Base-by-base conservation (phyloP, 2,329 filamentous ascomycete genomes). In the Colletotrichum acutatum region DNA sequence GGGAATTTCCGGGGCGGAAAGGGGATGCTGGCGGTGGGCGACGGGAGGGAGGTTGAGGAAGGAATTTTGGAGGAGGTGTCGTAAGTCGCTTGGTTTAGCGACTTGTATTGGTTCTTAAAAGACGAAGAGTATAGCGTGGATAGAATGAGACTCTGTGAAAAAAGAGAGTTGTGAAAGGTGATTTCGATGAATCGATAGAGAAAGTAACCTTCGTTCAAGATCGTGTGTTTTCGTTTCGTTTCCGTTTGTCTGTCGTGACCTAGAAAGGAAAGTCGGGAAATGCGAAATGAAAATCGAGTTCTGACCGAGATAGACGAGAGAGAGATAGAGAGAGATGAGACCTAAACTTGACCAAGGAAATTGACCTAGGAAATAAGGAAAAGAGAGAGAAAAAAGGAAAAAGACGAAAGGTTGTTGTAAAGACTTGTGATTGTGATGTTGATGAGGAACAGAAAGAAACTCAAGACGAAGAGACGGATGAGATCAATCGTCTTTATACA, bases 1-100 rank as follows among this genome's bases (percentile, higher is more conserved):
- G 76, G 84, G 79, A 78, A 84, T 74, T 77, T 83, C 81, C 76
- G 82, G 82, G 77, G 84, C 78, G 80, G 85, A 81, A 79, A 84
- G 77, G 76, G 85, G 78, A 80, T 83, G 78, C 52, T 74, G 70
- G 69, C 64, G 19, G 68, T 26, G 32, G 32, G 11, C 32, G 32
- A 34, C 26, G 69, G 53, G 42, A 56, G 76, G 75, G 57, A 76
- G 74, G 57, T 76, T 75, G 74, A 76, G 77, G 77, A 78, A 74
- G 71, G 53, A 74, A 74, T 72, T 65, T 71, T 75, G 69, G 63
- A 57, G 54, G 60, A 5, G 24, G 24, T 30, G 61, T 3, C 6
- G 42, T n/a, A 49, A 49, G 42, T 66, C 63, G 73, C 68, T 67
- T 67, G 54, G 32, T 46, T 26, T 37, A 59, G 66, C 58, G 68